Base-by-base conservation (phyloP, 768 basidiomycete species). In the Lentinula raphanica region DNA sequence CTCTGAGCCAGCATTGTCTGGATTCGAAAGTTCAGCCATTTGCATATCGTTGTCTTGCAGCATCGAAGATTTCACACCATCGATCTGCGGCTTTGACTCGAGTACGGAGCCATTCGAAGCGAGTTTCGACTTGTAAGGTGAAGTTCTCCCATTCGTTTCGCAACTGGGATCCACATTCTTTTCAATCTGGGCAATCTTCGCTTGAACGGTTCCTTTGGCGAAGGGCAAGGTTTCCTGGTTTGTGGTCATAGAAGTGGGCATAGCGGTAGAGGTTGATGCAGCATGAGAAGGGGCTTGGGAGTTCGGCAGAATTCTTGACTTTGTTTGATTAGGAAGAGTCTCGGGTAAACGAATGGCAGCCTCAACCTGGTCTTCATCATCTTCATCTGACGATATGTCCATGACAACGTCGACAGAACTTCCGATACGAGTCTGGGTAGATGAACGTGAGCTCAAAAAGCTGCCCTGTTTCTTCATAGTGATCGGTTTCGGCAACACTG, bases 361-460 rank as follows among this genome's bases (percentile, higher is more conserved):
- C 17, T 64, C 60, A n/a, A 62, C 56, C n/a, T 64, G 61, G 11
- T 61, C 59, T 9, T 62, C 66, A 27, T 66, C 68, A n/a, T 74
- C 72, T 32, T 76, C 75, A 38, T 76, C 75, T 7, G 74, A 73
- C 6, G 74, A 75, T 15, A 79, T 71, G 50, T 78, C 75, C 25
- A 78, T 73, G 15, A 78, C 73, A 60, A 71, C 71, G 60, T 56
- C 54, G 32, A 40, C 38, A 11, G 50, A 17, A 11, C 12, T 36
- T 17, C 50, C 32, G 15, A 29, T 32, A 19, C 54, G 54, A 8
- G 40, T 42, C 32, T 44, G 51, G 8, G 13, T 45, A 23, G 54
- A 42, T 15, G 40, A 23, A 5, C 44, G 54, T 9, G 54, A 56
- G 12, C 8, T 46, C 44, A 56, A 31, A 35, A 29, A 56, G 38